These are phyloP conservation scores for Penicillium olsonii DNA, from an alignment of 2,329 filamentous ascomycete species.

Conservation along the genomic window DNA sequence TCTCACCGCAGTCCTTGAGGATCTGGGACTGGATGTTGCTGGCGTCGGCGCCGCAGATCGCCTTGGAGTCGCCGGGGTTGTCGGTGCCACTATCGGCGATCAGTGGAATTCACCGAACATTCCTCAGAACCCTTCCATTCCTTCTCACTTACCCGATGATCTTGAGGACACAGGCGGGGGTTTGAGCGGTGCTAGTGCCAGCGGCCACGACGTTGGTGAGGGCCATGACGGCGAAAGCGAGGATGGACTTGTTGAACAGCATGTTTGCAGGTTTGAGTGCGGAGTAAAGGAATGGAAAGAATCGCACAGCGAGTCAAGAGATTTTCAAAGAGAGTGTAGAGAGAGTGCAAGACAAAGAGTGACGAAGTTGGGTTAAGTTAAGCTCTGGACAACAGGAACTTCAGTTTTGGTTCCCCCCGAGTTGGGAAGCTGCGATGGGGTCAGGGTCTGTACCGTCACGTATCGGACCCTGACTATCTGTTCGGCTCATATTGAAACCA, in stretches of 20 bases:
- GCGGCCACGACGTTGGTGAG: conserved; percentile 44
- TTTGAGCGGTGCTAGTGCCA: conserved; percentile 31
- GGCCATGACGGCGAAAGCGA: conserved; percentile 48
- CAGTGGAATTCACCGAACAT: conserved; percentile 14
- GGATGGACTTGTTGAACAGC: conserved; percentile 46
- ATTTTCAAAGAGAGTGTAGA: conserved; percentile 19
- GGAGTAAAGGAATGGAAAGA: conserved; percentile 9
- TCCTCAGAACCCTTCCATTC: conserved; percentile 4
- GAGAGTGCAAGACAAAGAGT: conserved; percentile 25
- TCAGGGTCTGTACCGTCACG: conserved; percentile 9
- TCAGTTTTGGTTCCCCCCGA: conserved; percentile 13
- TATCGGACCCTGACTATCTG: neutral
- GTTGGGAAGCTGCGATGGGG: conserved; percentile 6
- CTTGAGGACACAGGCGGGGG: conserved; percentile 54
- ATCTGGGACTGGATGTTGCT: conserved; percentile 41
- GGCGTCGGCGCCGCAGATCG: conserved; percentile 40
- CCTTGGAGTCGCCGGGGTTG: conserved; percentile 41
- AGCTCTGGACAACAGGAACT: conserved; percentile 13
- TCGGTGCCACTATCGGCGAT: conserved; percentile 33
- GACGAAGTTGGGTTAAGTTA: conserved; percentile 24
- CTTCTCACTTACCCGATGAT: conserved; percentile 50
- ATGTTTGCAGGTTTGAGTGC: conserved; percentile 32
- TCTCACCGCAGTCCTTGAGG: conserved; percentile 35
- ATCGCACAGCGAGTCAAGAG: conserved; percentile 24
- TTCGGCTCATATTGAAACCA: no score